These are phyloP conservation scores for Pseudogymnoascus sp. DNA, from an alignment of 2,329 filamentous ascomycete species.

Conservation along the genomic window DNA sequence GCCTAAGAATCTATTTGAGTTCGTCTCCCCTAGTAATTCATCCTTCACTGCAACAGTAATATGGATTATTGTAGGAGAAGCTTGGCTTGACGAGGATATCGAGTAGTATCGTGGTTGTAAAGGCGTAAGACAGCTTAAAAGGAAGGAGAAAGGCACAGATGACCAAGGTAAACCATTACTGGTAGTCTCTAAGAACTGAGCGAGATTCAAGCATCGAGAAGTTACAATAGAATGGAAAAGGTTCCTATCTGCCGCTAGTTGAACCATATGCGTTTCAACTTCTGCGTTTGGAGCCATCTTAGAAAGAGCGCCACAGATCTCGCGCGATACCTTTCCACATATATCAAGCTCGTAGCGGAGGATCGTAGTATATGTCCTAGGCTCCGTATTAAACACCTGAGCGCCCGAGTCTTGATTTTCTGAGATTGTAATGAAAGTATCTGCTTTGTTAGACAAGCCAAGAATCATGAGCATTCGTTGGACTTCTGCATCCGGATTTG, in stretches of 20 bases:
- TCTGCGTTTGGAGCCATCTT: neutral
- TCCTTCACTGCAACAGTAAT: neutral
- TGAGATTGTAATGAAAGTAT: neutral
- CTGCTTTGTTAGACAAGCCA: slow-evolving; percentile 17
- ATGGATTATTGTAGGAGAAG: neutral
- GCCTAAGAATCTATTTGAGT: neutral
- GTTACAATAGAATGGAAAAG: neutral
- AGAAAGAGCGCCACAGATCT: neutral
- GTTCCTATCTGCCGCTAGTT: neutral
- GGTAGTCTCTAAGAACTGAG: neutral
- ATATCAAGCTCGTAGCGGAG: slow-evolving; percentile 10
- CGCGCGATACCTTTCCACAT: neutral
- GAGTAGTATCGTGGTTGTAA: slow-evolving; percentile 11
- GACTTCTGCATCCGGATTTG: slow-evolving; percentile 31
- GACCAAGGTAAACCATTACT: neutral
- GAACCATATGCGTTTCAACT: neutral
- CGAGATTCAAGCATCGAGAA: neutral
- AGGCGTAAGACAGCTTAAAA: neutral
- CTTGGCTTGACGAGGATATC: slow-evolving; percentile 1
- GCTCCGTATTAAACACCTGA: neutral
- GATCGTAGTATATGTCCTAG: slow-evolving; percentile 3
- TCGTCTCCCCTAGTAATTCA: neutral
- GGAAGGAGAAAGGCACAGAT: neutral
- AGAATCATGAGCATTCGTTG: slow-evolving; percentile 26
- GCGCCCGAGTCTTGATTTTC: neutral